Evolutionary conservation across 805 yeast species (phyloP).

Genomic region (Torulaspora franciscae): DNA sequence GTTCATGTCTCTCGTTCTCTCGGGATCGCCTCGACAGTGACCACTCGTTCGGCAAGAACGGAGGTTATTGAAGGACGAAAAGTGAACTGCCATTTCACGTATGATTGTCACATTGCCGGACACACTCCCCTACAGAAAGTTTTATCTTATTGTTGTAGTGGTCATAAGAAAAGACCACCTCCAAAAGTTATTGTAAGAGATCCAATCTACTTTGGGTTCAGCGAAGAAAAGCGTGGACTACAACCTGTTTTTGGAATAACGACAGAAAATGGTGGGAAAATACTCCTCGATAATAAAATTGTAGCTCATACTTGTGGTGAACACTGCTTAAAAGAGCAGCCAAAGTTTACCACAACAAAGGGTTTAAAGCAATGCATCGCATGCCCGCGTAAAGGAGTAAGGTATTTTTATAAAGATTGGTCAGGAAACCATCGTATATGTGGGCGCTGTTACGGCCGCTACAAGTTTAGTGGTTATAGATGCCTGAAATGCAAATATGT

Average conservation of each 20-base stretch:
- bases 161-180: conserved; percentile 18
- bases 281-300: conserved; percentile 25
- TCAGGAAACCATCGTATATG: conserved; percentile 25
- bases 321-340: conserved; percentile 22
- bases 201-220: conserved; percentile 24
- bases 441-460: conserved; percentile 27
- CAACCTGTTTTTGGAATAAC: conserved; percentile 21
- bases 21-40: conserved; percentile 39
- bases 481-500: conserved; percentile 26
- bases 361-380: conserved; percentile 24
- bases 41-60: conserved; percentile 26
- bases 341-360: conserved; percentile 15
- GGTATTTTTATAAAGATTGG: conserved; percentile 28
- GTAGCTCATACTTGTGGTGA: conserved; percentile 17
- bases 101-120: conserved; percentile 26
- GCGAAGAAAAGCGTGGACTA: conserved; percentile 18
- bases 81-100: conserved; percentile 27
- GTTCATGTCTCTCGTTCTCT: conserved; percentile 41
- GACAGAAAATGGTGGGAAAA: conserved; percentile 17
- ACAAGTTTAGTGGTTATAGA: conserved; percentile 24
- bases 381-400: conserved; percentile 23
- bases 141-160: conserved; percentile 26
- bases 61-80: conserved; percentile 20
- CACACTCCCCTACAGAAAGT: conserved; percentile 24
- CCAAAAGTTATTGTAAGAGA: conserved; percentile 18